Evolutionary conservation across 352 stramenopile species (phyloP), one percentile per base, ranked within the genome.

Genomic region (Phytophthora citrophthora): DNA sequence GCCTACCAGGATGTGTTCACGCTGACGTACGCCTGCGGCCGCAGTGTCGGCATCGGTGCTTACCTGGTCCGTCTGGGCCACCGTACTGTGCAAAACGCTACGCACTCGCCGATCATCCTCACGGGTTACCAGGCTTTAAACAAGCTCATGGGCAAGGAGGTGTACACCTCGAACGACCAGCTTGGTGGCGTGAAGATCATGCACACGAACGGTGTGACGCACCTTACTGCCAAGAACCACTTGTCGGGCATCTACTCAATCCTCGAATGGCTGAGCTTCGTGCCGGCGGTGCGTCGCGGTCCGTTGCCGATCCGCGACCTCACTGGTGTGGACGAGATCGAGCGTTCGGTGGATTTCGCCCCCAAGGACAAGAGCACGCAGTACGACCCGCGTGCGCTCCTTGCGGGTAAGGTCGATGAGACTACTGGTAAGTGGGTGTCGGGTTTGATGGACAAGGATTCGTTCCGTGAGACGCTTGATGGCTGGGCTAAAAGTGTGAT

Each of bases 61-160:
- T 99, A 99, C 84, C 81, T 99, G 31, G 97, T 99, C 13, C 96
- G 98, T 54, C 79, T 99, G 45, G 98, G 98, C 46, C 98, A 99
- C 69, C 92, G 98, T 61, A 99, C 97, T 20, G 98, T 99, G 62
- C 98, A 99, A 82, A 99, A 99, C 74, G 86, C 79, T 40, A 96
- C 89, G 31, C 89, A 95, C 64, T 97, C 97, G 57, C 98, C 98
- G 15, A 99, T 99, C 67, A 99, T 99, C 76, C 83, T 99, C 24
- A 99, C 98, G 46, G 98, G 98, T 29, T 99, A 98, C 83, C 97
- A 99, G 84, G 98, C 98, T n/a, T 85, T 99, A 41, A 99, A 99
- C 85, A 99, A 99, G 82, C 87, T 99, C 45, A 99, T 99, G 97
- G 98, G 98, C 67, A 95, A 97, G 72, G 91, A 99, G 67, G 97